Evolutionary conservation across 75 land plant species (phyloP), one percentile per base, ranked within the genome.

Genomic region (Pinus tabuliformis): DNA sequence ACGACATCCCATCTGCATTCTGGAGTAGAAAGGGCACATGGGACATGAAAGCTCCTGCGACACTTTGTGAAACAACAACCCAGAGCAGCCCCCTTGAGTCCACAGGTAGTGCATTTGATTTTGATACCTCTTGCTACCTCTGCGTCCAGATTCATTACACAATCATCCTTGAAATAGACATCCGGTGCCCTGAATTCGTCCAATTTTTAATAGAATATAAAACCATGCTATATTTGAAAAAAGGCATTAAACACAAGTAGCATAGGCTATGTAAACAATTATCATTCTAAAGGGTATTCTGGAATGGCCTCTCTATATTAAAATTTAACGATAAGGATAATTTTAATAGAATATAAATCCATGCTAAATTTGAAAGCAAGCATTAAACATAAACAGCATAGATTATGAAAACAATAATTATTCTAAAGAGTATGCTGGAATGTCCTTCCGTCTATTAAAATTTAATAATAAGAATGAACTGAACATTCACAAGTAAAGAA

Each of bases 31-130:
- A 62, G 36, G 4, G 99, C 94, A 91, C 99, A 96, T n/a, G 92
- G 91, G 59, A 85, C 83, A 81, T 96, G 99, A 80, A 75, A 96
- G 77, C 86, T 90, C 78, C 61, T 93, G 21, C 81, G 79, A 66
- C 99, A 96, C 22, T 84, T 77, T 59, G 81, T 85, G 37, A 68
- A 70, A 81, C 81, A 91, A 62, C 99, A 96, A 28, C 99, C 99
- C 73, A 96, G 89, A 3, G 91, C 99, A 37, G 97, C 99, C 58
- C 99, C 99, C 73, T 91, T 93, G 18, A 65, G 26, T 56, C 92
- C 92, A 84, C 99, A 96, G 5, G 49, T 64, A 62, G 73, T 79
- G 75, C 99, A 96, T 70, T 85, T 91, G 59, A 96, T 81, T 81
- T 90, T 91, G 26, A 78, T 56, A 74, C 92, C 88, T 81, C 99